A percentile compares a stretch with the other conserved stretches of the same genome.
These are phyloP conservation scores for Chlorociboria aeruginascens DNA, from an alignment of 495 filamentous ascomycete species.

Conservation along the genomic window DNA sequence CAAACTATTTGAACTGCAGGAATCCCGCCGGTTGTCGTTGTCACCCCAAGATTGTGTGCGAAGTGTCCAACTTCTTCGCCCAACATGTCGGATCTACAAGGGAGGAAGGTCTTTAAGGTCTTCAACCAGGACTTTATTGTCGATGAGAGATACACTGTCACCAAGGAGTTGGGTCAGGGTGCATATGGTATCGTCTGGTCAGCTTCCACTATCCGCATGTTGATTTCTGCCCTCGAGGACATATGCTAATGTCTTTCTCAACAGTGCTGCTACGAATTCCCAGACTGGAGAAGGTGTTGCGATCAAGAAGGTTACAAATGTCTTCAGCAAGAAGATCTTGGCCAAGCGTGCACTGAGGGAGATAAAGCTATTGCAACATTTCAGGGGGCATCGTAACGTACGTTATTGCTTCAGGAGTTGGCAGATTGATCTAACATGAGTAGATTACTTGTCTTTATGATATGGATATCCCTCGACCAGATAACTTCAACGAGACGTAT, in stretches of 20 bases:
- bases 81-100: slow-evolving; percentile 17
- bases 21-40: background rate
- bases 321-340: slow-evolving; percentile 99
- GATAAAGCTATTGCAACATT: slow-evolving; percentile 97
- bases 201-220: slow-evolving; percentile 13
- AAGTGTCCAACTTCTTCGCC: background rate
- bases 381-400: slow-evolving; percentile 63
- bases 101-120: slow-evolving; percentile 66
- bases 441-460: slow-evolving; percentile 99
- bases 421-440: slow-evolving; percentile 17
- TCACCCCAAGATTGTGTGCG: background rate
- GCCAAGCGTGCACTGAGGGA: slow-evolving; percentile 95
- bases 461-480: slow-evolving; percentile 96
- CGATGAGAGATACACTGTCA: slow-evolving; percentile 95
- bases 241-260: slow-evolving; percentile 6
- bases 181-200: slow-evolving; percentile 99
- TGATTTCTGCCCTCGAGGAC: background rate
- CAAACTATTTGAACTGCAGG: background rate
- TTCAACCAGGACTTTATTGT: slow-evolving; percentile 99
- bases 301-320: slow-evolving; percentile 99
- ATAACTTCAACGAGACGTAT: slow-evolving; percentile 99
- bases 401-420: slow-evolving; percentile 12
- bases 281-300: slow-evolving; percentile 92
- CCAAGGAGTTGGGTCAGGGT: slow-evolving; percentile 95
- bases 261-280: slow-evolving; percentile 82